Base-by-base conservation (phyloP, 768 basidiomycete species). In the Candolleomyces efflorescens region DNA sequence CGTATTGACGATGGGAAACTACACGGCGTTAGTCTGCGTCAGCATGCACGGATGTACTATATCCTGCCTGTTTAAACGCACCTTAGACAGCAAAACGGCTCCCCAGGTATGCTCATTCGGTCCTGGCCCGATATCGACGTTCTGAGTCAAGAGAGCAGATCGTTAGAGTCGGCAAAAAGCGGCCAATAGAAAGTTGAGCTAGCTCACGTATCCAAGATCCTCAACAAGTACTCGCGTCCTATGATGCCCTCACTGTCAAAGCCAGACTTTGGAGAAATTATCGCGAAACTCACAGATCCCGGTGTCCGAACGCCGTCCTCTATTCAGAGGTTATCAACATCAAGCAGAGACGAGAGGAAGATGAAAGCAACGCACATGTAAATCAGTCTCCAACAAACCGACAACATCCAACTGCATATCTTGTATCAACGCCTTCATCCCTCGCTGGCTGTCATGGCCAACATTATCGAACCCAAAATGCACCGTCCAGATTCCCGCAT, bases 81-180 rank as follows among this genome's bases (percentile, higher is more conserved):
- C 90, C 77, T 94, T 93, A 3, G 90, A 91, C 2, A 95, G 73
- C 2, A 95, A 75, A 5, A 79, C 85, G 24, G 88, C 89, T 49
- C 93, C 93, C 93, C 93, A 95, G 0, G 93, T 95, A 65, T 95
- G 92, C 52, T 85, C 75, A 66, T 91, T 89, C 2, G 92, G 92
- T 41, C 91, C 91, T 3, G 93, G 94, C 2, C 94, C 94, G 13
- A 93, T 75, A 65, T 96, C 94, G 4, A 92, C 89, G 66, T 94
- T 84, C 90, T 94, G 61, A 22, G 11, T 37, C 20, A 32, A 2
- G 32, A 32, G 7, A 32, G 5, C 2, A 5, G 20, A 46, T n/a
- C 12, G n/a, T 37, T 43, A 59, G 56, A 48, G 39, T 55, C 57
- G 20, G 41, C 27, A 38, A 11, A 47, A 22, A 58, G 55, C 10